A percentile compares a stretch with the other conserved stretches of the same genome.
Evolutionary conservation across 2,329 filamentous ascomycete species (phyloP).

Genomic region (Verticillium klebahnii): DNA sequence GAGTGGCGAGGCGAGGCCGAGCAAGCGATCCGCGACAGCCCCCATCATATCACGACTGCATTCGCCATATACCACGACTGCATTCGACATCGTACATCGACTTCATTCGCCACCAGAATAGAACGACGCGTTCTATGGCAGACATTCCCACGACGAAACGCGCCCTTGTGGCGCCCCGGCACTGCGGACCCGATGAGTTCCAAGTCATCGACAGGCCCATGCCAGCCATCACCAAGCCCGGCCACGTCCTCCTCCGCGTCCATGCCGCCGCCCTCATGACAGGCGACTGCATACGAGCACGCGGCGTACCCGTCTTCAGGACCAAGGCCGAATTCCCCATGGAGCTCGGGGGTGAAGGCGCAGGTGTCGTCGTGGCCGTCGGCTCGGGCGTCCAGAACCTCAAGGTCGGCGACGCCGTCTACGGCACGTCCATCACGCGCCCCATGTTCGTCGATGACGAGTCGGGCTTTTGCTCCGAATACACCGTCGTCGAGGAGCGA

Average conservation of each 20-base stretch:
- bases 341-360: slow-evolving; percentile 7
- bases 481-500: slow-evolving; percentile 27
- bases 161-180: slow-evolving; percentile 34
- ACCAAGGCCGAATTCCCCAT: slow-evolving; percentile 24
- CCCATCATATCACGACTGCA: not conserved
- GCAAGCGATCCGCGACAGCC: too few relatives aligned
- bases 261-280: slow-evolving; percentile 30
- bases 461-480: slow-evolving; percentile 34
- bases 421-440: slow-evolving; percentile 29
- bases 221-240: slow-evolving; percentile 35
- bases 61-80: too few relatives aligned
- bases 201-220: slow-evolving; percentile 36
- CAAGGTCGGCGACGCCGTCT: slow-evolving; percentile 19
- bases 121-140: slow-evolving; percentile 16
- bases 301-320: slow-evolving; percentile 17
- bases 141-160: slow-evolving; percentile 34
- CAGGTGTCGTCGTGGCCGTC: slow-evolving; percentile 5
- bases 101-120: not conserved
- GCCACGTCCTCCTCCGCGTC: slow-evolving; percentile 38
- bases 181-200: slow-evolving; percentile 31
- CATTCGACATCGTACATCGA: not conserved
- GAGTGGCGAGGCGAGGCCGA: too few relatives aligned
- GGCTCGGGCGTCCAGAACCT: slow-evolving; percentile 2
- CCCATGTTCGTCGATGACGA: slow-evolving; percentile 23
- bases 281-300: slow-evolving; percentile 24